phyloP scores from a whole-genome alignment of 192 early-diverging fungal species.

The Backusella tuberculispora region DNA sequence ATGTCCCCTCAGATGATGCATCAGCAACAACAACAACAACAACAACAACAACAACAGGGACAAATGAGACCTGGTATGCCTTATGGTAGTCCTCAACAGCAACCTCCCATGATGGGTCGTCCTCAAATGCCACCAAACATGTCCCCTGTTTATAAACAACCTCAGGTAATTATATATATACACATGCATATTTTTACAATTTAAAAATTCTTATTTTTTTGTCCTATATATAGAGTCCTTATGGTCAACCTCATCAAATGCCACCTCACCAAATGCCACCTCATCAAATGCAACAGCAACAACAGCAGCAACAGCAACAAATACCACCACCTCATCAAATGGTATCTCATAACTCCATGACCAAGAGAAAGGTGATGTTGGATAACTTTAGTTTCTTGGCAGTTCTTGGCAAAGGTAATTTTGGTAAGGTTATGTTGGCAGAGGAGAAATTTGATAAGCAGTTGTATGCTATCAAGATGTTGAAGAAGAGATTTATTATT shows the following conservation, averaged over 20 bases:
- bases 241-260: conserved; percentile 48
- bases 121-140: not conserved
- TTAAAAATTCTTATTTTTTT: not conserved
- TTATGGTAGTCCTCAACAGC: conserved; percentile 18
- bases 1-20: conserved; percentile 3
- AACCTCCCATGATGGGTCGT: not conserved
- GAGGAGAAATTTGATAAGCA: conserved; percentile 83
- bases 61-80: conserved; percentile 18
- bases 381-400: conserved; percentile 94
- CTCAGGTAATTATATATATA: conserved; percentile 7
- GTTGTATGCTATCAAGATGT: conserved; percentile 94
- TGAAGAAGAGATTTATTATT: conserved; percentile 97
- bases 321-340: conserved; percentile 14
- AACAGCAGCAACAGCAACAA: not conserved
- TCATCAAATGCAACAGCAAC: not conserved
- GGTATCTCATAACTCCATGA: conserved; percentile 24
- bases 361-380: conserved; percentile 69
- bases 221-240: conserved; percentile 4
- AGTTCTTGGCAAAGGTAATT: conserved; percentile 96
- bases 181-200: not conserved
- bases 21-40: conserved; percentile 26
- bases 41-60: conserved; percentile 20
- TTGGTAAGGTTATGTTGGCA: conserved; percentile 98
- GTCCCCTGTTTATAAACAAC: conserved; percentile 14
- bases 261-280: conserved; percentile 24